phyloP scores from a whole-genome alignment of 1,284 basidiomycete species.

The Polyporus tsugae region DNA sequence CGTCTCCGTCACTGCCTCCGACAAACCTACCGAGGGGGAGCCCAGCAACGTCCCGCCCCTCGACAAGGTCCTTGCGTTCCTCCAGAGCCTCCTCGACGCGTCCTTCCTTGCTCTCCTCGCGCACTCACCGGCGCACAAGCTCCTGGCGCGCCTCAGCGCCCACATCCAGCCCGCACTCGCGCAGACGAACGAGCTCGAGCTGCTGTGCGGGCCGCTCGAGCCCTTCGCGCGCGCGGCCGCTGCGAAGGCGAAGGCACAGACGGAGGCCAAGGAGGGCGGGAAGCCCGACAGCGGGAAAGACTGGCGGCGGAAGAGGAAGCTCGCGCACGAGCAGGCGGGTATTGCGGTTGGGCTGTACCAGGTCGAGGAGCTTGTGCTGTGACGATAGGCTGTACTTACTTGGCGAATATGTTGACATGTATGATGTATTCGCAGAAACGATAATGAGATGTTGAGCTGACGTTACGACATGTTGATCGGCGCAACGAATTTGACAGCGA shows the following conservation, averaged over 20 bases:
- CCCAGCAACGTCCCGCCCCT: slow-evolving; percentile 41
- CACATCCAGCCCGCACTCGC: slow-evolving; percentile 62
- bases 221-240: slow-evolving; percentile 57
- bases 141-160: slow-evolving; percentile 57
- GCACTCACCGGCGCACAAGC: slow-evolving; percentile 59
- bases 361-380: slow-evolving; percentile 70
- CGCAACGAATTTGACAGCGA: background rate
- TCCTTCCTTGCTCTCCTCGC: slow-evolving; percentile 71
- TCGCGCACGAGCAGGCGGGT: slow-evolving; percentile 57
- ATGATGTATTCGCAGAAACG: background rate
- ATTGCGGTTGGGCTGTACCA: slow-evolving; percentile 71
- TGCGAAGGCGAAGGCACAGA: slow-evolving; percentile 52
- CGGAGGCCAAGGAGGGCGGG: slow-evolving; percentile 43
- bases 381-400: slow-evolving; percentile 33
- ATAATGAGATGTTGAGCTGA: background rate
- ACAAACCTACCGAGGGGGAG: background rate
- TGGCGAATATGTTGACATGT: background rate
- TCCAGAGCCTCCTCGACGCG: slow-evolving; percentile 71
- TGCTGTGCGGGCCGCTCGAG: slow-evolving; percentile 66
- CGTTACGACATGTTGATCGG: background rate
- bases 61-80: slow-evolving; percentile 64
- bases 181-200: slow-evolving; percentile 56
- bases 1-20: slow-evolving; percentile 29
- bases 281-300: slow-evolving; percentile 52
- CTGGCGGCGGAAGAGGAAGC: slow-evolving; percentile 65